Evolutionary conservation across 768 basidiomycete species (phyloP), one percentile per base, ranked within the genome.

Genomic region (Zangia roseola): DNA sequence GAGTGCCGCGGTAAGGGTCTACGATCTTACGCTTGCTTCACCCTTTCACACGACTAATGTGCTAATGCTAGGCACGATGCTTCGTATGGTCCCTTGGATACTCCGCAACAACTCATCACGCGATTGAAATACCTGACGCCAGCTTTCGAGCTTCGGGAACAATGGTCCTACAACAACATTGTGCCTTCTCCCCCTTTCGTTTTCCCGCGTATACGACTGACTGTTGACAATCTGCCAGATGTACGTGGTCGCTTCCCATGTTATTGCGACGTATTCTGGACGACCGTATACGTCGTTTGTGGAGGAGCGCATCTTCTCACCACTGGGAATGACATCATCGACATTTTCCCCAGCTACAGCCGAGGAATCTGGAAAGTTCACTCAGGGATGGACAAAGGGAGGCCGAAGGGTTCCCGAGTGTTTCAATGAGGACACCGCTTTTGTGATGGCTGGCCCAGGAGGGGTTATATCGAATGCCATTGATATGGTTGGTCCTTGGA

Each of bases 401-500:
- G 69, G 72, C 1, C 53, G 72, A 17, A 52, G 65, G 20, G 59
- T 75, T 0, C 70, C 73, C 3, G 60, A 57, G 30, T 67, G 60
- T 52, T 61, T 71, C 16, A 52, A 49, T 2, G 69, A 71, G 40
- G 54, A 65, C 0, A 47, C 28, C 6, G 56, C 47, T 8, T 54
- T 61, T 1, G 23, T 65, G 10, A 53, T 57, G 10, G 69, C 73
- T 5, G 76, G 75, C 5, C 50, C 75, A 0, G 74, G 72, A 2
- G 77, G 75, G 1, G 31, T 78, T 16, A 73, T 76, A 21, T 73
- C 76, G 26, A 74, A 52, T 21, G 66, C 63, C 0, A 47, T 67
- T 13, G 77, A 79, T 30, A 65, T 79, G 70, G 77, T 73, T 23
- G 10, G 72, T 54, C n/a, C 16, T 13, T 17, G 6, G 20, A 10